Evolutionary conservation across 805 yeast genomes (phyloP), one percentile per base, ranked within the genome.

Genomic region (Tetrapisispora namnaoensis): DNA sequence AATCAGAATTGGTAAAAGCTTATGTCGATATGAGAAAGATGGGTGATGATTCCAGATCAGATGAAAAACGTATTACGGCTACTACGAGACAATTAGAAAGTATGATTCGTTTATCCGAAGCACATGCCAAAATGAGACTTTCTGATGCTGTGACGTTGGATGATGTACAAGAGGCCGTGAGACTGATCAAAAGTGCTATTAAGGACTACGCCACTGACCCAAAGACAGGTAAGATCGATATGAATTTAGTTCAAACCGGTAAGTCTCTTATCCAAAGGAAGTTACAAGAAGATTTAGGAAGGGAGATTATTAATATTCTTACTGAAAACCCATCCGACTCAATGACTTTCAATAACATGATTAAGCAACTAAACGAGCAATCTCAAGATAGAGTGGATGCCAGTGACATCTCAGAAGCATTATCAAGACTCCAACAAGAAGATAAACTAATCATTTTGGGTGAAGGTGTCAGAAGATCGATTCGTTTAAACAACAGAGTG

Each of bases 141-240:
- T 77, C 91, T 1, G 69, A 73, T 1, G 63, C 58, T 0, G 99
- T 93, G 5, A 83, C 82, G 48, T 72, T 85, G 24, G 74, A 73
- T 28, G 99, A 93, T 66, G 99, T 93, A 6, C 74, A 76, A 51
- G 99, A 93, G 65, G 95, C 98, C 0, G 97, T 90, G 2, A 77
- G 99, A 55, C 73, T 93, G 55, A 93, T 91, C 63, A 82, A 85
- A 58, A 79, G 95, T 3, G 99, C 99, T 14, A 86, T 93, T 55
- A 93, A 93, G 65, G 98, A 93, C 55, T 93, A 93, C 65, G 99
- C 99, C 16, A 93, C 96, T 2, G 99, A 93, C 70, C 99, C 99
- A 22, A 73, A 83, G 35, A 91, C 99, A 0, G 99, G 99, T 30
- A 79, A 93, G 59, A 93, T 93, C 55, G 99, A 93, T 64, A 89